A percentile compares a stretch with the other conserved stretches of the same genome.
Conservation (phyloP, 495 filamentous ascomycete genomes). For the Penicillium riverlandense region DNA sequence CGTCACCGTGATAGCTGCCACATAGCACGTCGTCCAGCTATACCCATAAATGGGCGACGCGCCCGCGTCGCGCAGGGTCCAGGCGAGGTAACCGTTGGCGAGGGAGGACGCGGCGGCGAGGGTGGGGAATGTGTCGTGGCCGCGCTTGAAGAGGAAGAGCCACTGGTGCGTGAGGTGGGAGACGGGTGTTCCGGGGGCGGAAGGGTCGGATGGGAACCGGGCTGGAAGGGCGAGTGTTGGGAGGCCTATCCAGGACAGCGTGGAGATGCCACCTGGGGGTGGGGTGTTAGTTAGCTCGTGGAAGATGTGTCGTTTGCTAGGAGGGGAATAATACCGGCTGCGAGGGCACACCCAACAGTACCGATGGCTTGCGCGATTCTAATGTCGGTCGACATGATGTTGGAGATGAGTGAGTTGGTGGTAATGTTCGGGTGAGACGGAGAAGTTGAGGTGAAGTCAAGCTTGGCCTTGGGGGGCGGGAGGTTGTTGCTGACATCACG, state of each 20-base stretch:
- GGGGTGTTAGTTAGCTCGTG: neutral
- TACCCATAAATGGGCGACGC: neutral
- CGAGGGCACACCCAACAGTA: conserved; percentile 18
- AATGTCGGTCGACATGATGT: conserved; percentile 6
- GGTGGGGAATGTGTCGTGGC: conserved; percentile 15
- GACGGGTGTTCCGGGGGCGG: conserved; percentile 10
- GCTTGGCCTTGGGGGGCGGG: too few relatives aligned
- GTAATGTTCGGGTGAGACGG: neutral
- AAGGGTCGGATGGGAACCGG: conserved; percentile 6
- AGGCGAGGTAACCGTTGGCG: conserved; percentile 24
- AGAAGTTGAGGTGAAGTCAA: neutral
- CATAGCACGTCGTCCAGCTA: conserved; percentile 13
- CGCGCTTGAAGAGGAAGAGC: conserved; percentile 20
- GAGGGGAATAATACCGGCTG: conserved; percentile 11
- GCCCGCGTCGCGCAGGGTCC: conserved; percentile 10
- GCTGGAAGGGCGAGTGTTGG: conserved; percentile 17
- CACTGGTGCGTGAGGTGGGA: conserved; percentile 23
- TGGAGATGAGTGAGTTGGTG: neutral
- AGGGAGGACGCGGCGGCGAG: conserved; percentile 12
- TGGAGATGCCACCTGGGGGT: conserved; percentile 15
- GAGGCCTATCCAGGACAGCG: conserved; percentile 15
- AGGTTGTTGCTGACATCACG: too few relatives aligned
- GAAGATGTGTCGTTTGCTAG: neutral
- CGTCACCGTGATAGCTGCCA: conserved; percentile 16
- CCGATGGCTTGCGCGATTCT: conserved; percentile 17